Conservation (phyloP, 1,284 basidiomycete species). For the Boletus sp. region DNA sequence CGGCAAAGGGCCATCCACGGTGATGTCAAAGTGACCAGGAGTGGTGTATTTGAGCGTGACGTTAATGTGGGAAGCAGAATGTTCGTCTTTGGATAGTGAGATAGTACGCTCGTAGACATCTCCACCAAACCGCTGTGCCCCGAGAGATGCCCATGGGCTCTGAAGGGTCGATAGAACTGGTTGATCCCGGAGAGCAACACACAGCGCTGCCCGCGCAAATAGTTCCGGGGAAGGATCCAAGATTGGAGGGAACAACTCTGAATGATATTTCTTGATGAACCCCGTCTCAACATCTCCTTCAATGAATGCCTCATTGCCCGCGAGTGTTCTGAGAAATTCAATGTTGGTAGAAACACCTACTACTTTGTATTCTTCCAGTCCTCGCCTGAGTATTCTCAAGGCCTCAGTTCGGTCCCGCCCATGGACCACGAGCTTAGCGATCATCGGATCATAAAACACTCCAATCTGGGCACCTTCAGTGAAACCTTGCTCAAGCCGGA, state of each 20-base stretch:
- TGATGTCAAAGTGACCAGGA: constrained; percentile 56
- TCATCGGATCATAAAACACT: constrained; percentile 95
- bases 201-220: constrained; percentile 81
- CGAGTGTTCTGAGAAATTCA: constrained; percentile 82
- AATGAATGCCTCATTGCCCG: constrained; percentile 78
- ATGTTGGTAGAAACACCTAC: constrained; percentile 92
- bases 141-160: constrained; percentile 68
- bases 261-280: constrained; percentile 88
- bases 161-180: constrained; percentile 32
- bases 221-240: constrained; percentile 60
- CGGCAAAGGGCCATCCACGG: constrained; percentile 45
- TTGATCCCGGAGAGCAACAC: constrained; percentile 69
- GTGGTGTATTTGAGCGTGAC: constrained; percentile 52
- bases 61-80: constrained; percentile 41
- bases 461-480: constrained; percentile 85
- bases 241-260: constrained; percentile 73
- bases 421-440: constrained; percentile 91
- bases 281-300: constrained; percentile 90
- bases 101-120: constrained; percentile 67
- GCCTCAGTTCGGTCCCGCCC: constrained; percentile 88
- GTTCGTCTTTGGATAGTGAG: constrained; percentile 58
- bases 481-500: constrained; percentile 94
- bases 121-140: constrained; percentile 76
- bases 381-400: constrained; percentile 75
- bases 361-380: constrained; percentile 87